Conservation (phyloP, 805 yeast species). For the Metschnikowia kofuensis region DNA sequence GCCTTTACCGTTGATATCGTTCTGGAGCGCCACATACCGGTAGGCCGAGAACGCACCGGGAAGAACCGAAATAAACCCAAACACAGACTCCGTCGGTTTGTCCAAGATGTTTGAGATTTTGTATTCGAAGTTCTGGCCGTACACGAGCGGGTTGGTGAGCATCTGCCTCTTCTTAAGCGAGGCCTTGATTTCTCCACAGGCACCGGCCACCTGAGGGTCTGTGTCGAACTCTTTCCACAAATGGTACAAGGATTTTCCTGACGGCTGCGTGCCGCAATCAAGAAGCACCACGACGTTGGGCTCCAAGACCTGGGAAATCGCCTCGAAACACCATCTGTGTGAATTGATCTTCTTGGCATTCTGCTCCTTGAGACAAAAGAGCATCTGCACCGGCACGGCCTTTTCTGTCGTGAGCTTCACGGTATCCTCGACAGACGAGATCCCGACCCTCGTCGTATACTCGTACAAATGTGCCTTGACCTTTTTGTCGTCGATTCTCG, state of each 20-base stretch:
- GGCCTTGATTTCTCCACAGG: conserved; percentile 70
- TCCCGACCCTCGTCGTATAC: conserved; percentile 59
- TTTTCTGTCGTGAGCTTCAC: conserved; percentile 50
- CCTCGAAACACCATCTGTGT: conserved; percentile 70
- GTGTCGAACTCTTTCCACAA: conserved; percentile 63
- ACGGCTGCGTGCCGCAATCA: conserved; percentile 67
- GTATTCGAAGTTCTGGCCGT: conserved; percentile 65
- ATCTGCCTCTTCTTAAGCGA: conserved; percentile 47
- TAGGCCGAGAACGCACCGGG: conserved; percentile 73
- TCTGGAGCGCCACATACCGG: conserved; percentile 55
- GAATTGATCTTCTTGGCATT: conserved; percentile 65
- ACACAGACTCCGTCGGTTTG: conserved; percentile 62
- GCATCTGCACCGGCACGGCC: conserved; percentile 60
- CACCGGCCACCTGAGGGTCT: conserved; percentile 62
- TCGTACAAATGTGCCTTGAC: conserved; percentile 67
- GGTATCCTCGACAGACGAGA: conserved; percentile 49
- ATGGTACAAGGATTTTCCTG: conserved; percentile 52
- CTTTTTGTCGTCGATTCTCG: conserved; percentile 54
- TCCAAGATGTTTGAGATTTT: conserved; percentile 66
- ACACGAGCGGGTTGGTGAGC: conserved; percentile 58
- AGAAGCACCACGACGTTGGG: conserved; percentile 57
- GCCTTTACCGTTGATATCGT: conserved; percentile 50
- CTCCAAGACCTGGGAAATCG: conserved; percentile 53
- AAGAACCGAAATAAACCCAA: conserved; percentile 62
- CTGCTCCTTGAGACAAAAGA: conserved; percentile 59